A percentile compares a stretch with the other conserved stretches of the same genome.
Evolutionary conservation across 208 protist species (phyloP).

Genomic region (Plasmodiophora brassicae): DNA sequence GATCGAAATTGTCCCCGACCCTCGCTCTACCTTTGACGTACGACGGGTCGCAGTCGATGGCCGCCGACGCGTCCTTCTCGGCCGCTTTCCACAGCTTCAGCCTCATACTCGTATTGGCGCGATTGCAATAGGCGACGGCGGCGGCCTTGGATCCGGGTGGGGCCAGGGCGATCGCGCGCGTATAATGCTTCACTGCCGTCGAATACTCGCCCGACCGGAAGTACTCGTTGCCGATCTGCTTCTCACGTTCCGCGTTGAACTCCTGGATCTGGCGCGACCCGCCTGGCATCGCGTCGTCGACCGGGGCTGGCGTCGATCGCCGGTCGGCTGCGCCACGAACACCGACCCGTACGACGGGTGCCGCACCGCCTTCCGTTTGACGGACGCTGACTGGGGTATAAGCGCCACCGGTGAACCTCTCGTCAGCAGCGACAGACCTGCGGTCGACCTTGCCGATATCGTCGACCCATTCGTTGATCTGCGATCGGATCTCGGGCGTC

Average conservation of each 20-base stretch:
- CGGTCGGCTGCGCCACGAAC: too few species aligned
- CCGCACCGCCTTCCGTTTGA: too few species aligned
- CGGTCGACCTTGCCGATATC: too few species aligned
- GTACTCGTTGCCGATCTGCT: background rate
- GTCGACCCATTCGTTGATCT: background rate
- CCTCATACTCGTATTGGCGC: background rate
- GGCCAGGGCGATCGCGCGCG: background rate
- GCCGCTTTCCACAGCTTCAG: background rate
- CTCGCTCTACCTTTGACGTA: conserved; percentile 31
- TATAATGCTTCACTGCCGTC: background rate
- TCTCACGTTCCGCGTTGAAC: background rate
- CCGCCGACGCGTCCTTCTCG: conserved; percentile 1
- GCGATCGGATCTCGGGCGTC: background rate
- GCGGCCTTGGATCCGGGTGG: background rate
- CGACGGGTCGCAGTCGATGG: background rate
- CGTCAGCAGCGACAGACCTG: too few species aligned
- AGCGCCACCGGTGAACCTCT: too few species aligned
- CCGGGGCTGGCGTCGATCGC: too few species aligned
- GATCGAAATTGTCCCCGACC: background rate
- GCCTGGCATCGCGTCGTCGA: too few species aligned
- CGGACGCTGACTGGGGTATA: too few species aligned
- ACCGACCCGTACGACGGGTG: too few species aligned
- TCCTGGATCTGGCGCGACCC: background rate
- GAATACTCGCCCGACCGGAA: background rate
- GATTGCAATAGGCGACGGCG: background rate